phyloP scores from a whole-genome alignment of 2,329 filamentous ascomycete species.

The Talaromyces sp. region DNA sequence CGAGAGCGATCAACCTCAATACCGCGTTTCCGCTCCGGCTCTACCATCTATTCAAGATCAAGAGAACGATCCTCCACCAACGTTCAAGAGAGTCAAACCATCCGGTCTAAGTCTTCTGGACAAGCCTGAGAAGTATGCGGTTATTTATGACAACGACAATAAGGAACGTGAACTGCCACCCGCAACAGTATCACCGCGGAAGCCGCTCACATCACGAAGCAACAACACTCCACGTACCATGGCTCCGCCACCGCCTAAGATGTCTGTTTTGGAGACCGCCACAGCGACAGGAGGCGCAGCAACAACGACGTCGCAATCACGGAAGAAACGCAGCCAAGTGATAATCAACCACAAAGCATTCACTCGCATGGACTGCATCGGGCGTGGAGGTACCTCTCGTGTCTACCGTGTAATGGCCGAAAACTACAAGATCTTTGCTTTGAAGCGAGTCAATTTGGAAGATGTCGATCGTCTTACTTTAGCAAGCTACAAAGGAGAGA shows the following conservation, averaged over 20 bases:
- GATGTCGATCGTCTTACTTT: conserved; percentile 82
- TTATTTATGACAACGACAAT: conserved; percentile 48
- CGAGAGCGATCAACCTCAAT: conserved; percentile 51
- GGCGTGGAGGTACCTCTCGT: conserved; percentile 86
- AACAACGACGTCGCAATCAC: conserved; percentile 67
- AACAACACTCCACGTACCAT: conserved; percentile 73
- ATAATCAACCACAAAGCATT: conserved; percentile 89
- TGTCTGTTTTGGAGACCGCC: conserved; percentile 91
- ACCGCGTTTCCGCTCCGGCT: conserved; percentile 55
- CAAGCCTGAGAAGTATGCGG: conserved; percentile 54
- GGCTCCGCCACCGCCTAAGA: conserved; percentile 81
- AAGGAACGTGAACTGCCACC: conserved; percentile 43
- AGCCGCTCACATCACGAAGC: conserved; percentile 52
- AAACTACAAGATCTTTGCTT: conserved; percentile 89
- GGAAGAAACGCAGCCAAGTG: conserved; percentile 77
- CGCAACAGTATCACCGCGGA: conserved; percentile 43
- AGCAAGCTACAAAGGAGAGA: conserved; percentile 88
- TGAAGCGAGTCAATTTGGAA: conserved; percentile 89
- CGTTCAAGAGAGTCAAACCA: conserved; percentile 62
- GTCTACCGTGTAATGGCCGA: conserved; percentile 97
- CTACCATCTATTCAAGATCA: conserved; percentile 69
- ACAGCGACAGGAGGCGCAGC: conserved; percentile 79
- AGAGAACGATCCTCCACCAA: conserved; percentile 75
- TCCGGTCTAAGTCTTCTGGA: conserved; percentile 55
- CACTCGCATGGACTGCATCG: conserved; percentile 83